Conservation (phyloP, 202 grass and related monocot genomes). For the Zoysia matrella region DNA sequence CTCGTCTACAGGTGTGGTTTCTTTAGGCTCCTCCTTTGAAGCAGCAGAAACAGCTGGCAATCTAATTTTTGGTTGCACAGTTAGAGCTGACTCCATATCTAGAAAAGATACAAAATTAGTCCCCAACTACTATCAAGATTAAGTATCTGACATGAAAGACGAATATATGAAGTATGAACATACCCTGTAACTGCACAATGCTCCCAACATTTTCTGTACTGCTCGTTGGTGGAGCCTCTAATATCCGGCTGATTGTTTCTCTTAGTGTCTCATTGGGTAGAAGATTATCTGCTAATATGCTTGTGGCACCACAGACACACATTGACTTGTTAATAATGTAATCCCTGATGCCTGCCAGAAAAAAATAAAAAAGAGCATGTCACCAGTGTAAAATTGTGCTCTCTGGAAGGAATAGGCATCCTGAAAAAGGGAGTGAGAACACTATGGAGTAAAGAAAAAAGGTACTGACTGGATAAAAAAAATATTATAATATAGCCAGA, state of each 20-base stretch:
- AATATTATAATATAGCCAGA: not conserved
- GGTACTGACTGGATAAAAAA: too few species aligned
- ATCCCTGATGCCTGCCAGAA: slow-evolving; percentile 85
- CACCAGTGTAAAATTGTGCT: slow-evolving; percentile 9
- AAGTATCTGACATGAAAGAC: slow-evolving; percentile 33
- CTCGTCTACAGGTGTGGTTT: slow-evolving; percentile 54
- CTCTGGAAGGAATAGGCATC: slow-evolving; percentile 25
- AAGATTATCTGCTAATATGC: slow-evolving; percentile 94
- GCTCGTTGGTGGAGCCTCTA: slow-evolving; percentile 88
- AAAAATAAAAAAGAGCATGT: slow-evolving; percentile 34
- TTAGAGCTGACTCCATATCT: slow-evolving; percentile 87
- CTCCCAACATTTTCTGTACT: slow-evolving; percentile 85
- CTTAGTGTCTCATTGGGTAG: slow-evolving; percentile 94
- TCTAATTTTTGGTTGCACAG: slow-evolving; percentile 61
- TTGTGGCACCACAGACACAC: slow-evolving; percentile 90
- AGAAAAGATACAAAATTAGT: slow-evolving; percentile 37
- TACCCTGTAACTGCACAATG: slow-evolving; percentile 83
- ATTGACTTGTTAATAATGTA: slow-evolving; percentile 81
- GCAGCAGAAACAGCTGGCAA: slow-evolving; percentile 84
- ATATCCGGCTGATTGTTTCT: slow-evolving; percentile 88
- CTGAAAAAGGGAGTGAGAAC: slow-evolving; percentile 9
- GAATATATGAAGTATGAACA: slow-evolving; percentile 9
- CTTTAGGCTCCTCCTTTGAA: slow-evolving; percentile 83
- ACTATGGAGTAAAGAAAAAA: not conserved
- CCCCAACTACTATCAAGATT: slow-evolving; percentile 26